These are phyloP conservation scores for Cercis canadensis DNA, from an alignment of 306 rosid species.

Conservation along the genomic window DNA sequence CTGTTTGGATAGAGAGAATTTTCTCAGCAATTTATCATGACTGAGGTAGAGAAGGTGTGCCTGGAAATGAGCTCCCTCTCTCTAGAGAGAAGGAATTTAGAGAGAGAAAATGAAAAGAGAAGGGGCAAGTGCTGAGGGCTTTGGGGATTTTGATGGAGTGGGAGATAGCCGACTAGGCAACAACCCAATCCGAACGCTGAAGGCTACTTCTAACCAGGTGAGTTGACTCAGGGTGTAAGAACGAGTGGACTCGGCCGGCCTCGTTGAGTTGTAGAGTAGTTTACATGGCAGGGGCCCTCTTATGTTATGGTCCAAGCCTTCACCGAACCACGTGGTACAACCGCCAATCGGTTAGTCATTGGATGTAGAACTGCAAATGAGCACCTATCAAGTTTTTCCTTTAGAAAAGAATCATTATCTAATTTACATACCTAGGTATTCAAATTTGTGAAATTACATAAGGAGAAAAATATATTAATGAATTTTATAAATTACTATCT, in stretches of 20 bases:
- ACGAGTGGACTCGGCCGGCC: neutral
- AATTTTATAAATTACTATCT: too few relatives aligned
- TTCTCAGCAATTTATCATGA: conserved; percentile 20
- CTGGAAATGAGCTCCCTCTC: conserved; percentile 20
- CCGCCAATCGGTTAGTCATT: too few relatives aligned
- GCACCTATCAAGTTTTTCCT: too few relatives aligned
- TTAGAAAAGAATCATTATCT: too few relatives aligned
- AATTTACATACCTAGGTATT: too few relatives aligned
- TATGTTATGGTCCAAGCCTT: too few relatives aligned
- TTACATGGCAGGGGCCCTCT: too few relatives aligned
- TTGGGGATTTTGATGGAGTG: conserved; percentile 35
- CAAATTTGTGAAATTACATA: too few relatives aligned
- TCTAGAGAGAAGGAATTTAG: neutral
- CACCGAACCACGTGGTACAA: too few relatives aligned
- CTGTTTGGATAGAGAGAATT: conserved; percentile 22
- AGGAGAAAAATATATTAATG: too few relatives aligned
- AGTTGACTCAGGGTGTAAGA: conserved; percentile 30
- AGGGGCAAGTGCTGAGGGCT: neutral
- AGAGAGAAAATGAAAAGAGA: conserved; percentile 48
- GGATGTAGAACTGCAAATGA: too few relatives aligned
- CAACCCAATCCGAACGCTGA: conserved; percentile 59
- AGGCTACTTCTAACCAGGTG: conserved; percentile 26
- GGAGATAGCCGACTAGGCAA: conserved; percentile 42
- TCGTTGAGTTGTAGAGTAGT: too few relatives aligned
- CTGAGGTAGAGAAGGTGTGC: neutral